Conservation (phyloP, 495 filamentous ascomycete genomes). For the Aspergillus egyptiacus region DNA sequence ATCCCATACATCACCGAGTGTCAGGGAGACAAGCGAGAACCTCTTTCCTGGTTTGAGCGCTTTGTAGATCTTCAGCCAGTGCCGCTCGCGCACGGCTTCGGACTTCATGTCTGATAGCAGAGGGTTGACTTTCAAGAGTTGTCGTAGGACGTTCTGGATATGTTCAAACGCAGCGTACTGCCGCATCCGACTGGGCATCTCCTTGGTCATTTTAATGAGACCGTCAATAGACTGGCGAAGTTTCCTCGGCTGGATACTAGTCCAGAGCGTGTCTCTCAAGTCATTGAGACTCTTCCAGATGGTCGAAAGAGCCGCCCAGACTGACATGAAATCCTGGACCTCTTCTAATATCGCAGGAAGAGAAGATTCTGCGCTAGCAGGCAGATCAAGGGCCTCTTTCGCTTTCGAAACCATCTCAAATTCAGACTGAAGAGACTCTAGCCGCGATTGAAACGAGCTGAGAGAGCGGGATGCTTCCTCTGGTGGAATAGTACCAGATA, state of each 20-base stretch:
- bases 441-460: conserved; percentile 68
- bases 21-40: conserved; percentile 89
- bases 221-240: conserved; percentile 81
- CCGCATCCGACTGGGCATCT: conserved; percentile 98
- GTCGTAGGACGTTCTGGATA: conserved; percentile 83
- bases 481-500: conserved; percentile 87
- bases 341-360: conserved; percentile 83
- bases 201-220: conserved; percentile 95
- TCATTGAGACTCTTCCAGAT: conserved; percentile 98
- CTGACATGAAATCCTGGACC: conserved; percentile 97
- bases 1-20: conserved; percentile 96
- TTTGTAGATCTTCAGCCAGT: conserved; percentile 98
- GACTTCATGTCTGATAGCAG: conserved; percentile 90
- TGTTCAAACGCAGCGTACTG: conserved; percentile 99
- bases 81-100: conserved; percentile 89
- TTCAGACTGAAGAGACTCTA: conserved; percentile 76
- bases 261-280: conserved; percentile 85
- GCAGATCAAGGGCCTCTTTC: conserved; percentile 91
- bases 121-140: conserved; percentile 81
- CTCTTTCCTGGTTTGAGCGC: conserved; percentile 81
- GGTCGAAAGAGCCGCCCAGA: conserved; percentile 89
- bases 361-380: conserved; percentile 66
- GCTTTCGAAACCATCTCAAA: conserved; percentile 92
- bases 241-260: conserved; percentile 86
- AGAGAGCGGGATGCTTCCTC: conserved; percentile 78